Evolutionary conservation across 208 protist species (phyloP), one percentile per base, ranked within the genome.

Genomic region (Phytomonas francai): DNA sequence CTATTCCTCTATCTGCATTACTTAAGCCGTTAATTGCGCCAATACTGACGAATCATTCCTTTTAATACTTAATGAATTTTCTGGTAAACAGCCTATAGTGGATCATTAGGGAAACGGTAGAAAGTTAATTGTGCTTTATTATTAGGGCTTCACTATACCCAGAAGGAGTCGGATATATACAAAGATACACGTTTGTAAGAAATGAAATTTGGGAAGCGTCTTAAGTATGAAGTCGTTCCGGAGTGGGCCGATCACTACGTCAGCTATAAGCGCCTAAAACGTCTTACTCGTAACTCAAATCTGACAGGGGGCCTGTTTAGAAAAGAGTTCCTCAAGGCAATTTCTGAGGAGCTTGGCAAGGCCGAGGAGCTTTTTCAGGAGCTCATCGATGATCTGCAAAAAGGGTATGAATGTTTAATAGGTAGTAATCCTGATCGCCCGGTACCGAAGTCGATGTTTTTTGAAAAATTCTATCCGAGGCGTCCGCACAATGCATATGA

Each of bases 191-290:
- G 25, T 16, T 36, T 8, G 11, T 63, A 32, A 29, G n/a, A 0
- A 49, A 94, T 96, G 91, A 96, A 96, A 85, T 96, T 96, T 68
- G 91, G 91, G 19, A 96, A 96, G 76, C 91, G 91, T 34, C 51
- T 96, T 63, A 75, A 83, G 59, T 85, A 93, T 65, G 87, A 96
- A 73, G 83, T 91, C 31, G 82, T 94, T 49, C 79, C 80, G 28
- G 76, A 96, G 67, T 96, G 91, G 88, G 71, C 69, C n/a, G 82
- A 84, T 22, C 87, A 78, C 69, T 96, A 96, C 74, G 86, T 96
- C 36, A 87, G 83, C 68, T 96, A 96, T 73, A 93, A 96, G 76
- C 78, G 77, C 0, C 77, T 96, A 3, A 96, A 96, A 76, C 81
- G 87, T 64, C 87, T 94, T 45, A 88, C 92, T 28, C 75, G 80